phyloP scores from a whole-genome alignment of 495 filamentous ascomycete genomes.

The Clavariopsis aquatica region DNA sequence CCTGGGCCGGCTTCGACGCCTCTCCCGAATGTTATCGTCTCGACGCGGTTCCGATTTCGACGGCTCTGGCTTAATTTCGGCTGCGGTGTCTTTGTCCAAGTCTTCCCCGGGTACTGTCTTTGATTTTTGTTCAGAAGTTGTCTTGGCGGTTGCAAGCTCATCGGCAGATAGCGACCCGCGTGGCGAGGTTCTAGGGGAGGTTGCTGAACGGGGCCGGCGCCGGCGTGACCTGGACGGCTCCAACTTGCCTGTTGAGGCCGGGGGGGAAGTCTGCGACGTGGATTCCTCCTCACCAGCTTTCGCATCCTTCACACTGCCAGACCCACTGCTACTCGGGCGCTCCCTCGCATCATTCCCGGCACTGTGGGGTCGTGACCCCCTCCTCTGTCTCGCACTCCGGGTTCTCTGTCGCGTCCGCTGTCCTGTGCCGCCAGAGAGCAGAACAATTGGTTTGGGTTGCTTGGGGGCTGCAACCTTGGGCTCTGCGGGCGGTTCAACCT shows the following conservation, averaged over 20 bases:
- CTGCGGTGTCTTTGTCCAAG: background rate
- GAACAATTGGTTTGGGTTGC: conserved; percentile 19
- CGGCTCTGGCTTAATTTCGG: conserved; percentile 12
- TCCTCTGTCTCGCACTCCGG: conserved; percentile 16
- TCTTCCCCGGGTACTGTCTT: conserved; percentile 14
- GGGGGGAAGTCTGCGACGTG: conserved; percentile 16
- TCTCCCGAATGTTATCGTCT: conserved; percentile 16
- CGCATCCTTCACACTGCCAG: conserved; percentile 21
- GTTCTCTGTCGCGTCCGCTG: conserved; percentile 18
- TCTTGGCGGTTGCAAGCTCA: conserved; percentile 17
- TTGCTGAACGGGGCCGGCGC: conserved; percentile 14
- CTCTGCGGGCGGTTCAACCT: conserved; percentile 3
- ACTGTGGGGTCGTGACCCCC: conserved; percentile 29
- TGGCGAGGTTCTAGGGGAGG: conserved; percentile 9
- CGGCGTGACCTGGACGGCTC: conserved; percentile 18
- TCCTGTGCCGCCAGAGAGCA: conserved; percentile 14
- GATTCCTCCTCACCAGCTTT: conserved; percentile 16
- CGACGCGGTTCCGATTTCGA: background rate
- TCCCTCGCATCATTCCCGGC: conserved; percentile 30
- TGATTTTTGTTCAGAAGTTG: conserved; percentile 13
- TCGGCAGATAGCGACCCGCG: conserved; percentile 28
- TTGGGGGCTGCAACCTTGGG: conserved; percentile 21
- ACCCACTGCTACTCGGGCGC: conserved; percentile 34
- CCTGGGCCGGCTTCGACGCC: conserved; percentile 20
- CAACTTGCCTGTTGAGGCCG: conserved; percentile 10